A percentile compares a stretch with the other conserved stretches of the same genome.
These are phyloP conservation scores for Candida corydali DNA, from an alignment of 805 yeast genomes.

Conservation along the genomic window DNA sequence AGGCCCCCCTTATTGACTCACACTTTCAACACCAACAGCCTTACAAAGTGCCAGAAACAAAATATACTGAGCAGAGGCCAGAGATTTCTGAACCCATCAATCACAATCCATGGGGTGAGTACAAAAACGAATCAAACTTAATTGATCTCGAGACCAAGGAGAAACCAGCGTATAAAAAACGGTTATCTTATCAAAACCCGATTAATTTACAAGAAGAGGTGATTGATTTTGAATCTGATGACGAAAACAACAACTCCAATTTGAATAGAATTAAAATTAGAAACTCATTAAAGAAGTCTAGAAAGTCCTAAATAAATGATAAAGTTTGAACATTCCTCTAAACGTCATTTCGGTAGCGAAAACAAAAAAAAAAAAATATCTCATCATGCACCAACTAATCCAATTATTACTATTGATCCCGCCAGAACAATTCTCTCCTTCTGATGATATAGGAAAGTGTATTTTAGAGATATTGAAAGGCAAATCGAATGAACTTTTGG, in stretches of 20 bases:
- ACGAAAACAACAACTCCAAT: slow-evolving; percentile 33
- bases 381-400: slow-evolving; percentile 14
- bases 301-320: too few relatives aligned
- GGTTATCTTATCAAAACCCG: slow-evolving; percentile 22
- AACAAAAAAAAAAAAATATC: slow-evolving; percentile 23
- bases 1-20: neutral
- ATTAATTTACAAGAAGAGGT: slow-evolving; percentile 39
- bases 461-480: slow-evolving; percentile 21
- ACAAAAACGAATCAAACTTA: slow-evolving; percentile 21
- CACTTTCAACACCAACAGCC: too few relatives aligned
- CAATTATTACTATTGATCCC: slow-evolving; percentile 18
- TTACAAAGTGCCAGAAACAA: slow-evolving; percentile 1
- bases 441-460: slow-evolving; percentile 12
- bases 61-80: neutral
- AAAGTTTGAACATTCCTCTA: too few relatives aligned
- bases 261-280: slow-evolving; percentile 41
- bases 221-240: slow-evolving; percentile 44
- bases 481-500: slow-evolving; percentile 19
- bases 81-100: neutral
- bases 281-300: slow-evolving; percentile 29
- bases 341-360: too few relatives aligned
- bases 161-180: slow-evolving; percentile 31
- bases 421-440: slow-evolving; percentile 10
- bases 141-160: slow-evolving; percentile 26
- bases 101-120: slow-evolving; percentile 36